Evolutionary conservation across 2,329 filamentous ascomycete species (phyloP), one percentile per base, ranked within the genome.

Genomic region (Colletotrichum limetticola): DNA sequence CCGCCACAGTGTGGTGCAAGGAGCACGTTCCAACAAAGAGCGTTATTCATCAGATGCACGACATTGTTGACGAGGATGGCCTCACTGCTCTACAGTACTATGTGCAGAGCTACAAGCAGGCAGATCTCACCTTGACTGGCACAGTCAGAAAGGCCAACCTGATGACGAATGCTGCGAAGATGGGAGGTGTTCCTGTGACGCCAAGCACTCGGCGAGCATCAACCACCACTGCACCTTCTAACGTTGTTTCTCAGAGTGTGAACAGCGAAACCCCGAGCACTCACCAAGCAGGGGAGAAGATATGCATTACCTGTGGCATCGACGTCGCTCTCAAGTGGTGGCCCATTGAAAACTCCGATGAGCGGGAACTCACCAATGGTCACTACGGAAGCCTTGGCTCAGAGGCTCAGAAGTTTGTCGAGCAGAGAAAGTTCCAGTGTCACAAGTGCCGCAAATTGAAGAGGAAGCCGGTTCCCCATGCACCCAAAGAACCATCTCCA

Each of bases 61-160:
- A 98, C 76, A 81, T 90, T 26, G 91, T 93, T 12, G 91, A 92
- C 68, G 91, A 93, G 24, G 86, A 87, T n/a, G 91, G 91, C n/a
- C 83, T 91, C 66, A 97, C 92, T 77, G 95, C 94, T 11, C 85
- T 99, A 62, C 95, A 98, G 81, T 87, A 97, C 30, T 99, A 94
- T 80, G 94, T 93, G 57, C 92, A 93, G 76, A 95, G 92, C 71
- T 98, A 95, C 86, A 99, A 99, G 82, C 96, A 98, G 83, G 96
- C 97, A 9, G 97, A 99, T 80, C 89, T 96, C 53, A 91, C 94
- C 3, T 85, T 98, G 77, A 98, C 95, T 2, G 97, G 97, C 32
- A 98, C 96, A 22, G 94, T 97, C 26, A 93, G 97, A 67, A 98
- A 98, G 83, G 96, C 97, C 26, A 97, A 94, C 72, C 88, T 97